Base-by-base conservation (phyloP, 768 basidiomycete species). In the Fistulinella prunicolor region DNA sequence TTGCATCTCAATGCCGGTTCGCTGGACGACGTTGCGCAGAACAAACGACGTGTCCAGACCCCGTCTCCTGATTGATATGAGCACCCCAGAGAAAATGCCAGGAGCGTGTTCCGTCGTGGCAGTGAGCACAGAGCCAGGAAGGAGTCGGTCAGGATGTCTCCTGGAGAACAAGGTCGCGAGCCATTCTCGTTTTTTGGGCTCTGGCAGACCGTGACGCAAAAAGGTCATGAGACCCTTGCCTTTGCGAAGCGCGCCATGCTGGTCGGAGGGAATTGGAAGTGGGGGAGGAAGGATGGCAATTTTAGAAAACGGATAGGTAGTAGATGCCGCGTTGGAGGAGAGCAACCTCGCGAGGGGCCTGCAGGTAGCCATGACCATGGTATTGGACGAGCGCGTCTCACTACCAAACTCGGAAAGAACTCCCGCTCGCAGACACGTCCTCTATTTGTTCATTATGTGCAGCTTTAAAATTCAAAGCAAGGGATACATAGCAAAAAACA, bases 1-100 rank as follows among this genome's bases (percentile, higher is more conserved):
- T 61, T 86, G 86, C 86, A 91, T 86, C 75, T 97, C 95, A 32
- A 96, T 86, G 12, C 94, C 94, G 12, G 87, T 91, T 54, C 92
- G 79, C 59, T 91, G 87, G 44, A 98, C 79, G 55, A 96, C 81
- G 69, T 97, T 97, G 54, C 95, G 80, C 43, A 98, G 70, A 44
- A 84, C 75, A 62, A 98, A 89, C n/a, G 84, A 86, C 22, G 91
- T 93, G 70, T 92, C 90, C 23, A 82, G 76, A 1, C 94, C 94
- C 32, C 87, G 80, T 58, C 90, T 79, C 43, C 90, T 81, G 55
- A 94, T 79, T 24, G 83, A 80, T 58, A 96, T 77, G 48, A 98
- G 75, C 38, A 97, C 87, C 29, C 95, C 95, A 6, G 92, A 89
- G 70, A 97, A 98, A 12, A 77, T 70, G 14, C 82, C 86, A 9